A percentile compares a stretch with the other conserved stretches of the same genome.
Evolutionary conservation across 2,329 filamentous ascomycete species (phyloP).

Genomic region (Alternaria arbusti): DNA sequence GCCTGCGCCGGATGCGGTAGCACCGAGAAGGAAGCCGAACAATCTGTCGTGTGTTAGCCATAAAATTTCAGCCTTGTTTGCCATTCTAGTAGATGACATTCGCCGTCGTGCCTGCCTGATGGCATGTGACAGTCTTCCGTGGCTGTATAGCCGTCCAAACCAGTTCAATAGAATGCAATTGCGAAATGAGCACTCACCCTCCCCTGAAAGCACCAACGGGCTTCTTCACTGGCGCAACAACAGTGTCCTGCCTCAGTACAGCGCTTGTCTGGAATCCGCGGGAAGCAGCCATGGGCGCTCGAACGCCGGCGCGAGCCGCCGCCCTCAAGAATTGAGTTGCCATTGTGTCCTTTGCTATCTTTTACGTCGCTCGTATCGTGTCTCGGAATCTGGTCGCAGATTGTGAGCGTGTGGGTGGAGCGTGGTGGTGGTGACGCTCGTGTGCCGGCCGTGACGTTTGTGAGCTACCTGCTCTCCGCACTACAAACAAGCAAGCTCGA

Average conservation of each 20-base stretch:
- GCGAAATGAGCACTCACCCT: slow-evolving; percentile 61
- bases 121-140: not conserved
- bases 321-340: slow-evolving; percentile 52
- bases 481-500: slow-evolving; percentile 13
- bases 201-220: slow-evolving; percentile 74
- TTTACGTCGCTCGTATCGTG: not conserved
- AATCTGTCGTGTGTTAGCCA: slow-evolving; percentile 61
- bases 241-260: slow-evolving; percentile 39
- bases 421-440: slow-evolving; percentile 3
- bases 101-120: not conserved
- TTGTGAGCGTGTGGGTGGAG: not conserved
- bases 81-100: not conserved
- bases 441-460: slow-evolving; percentile 16
- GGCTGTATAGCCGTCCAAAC: not conserved
- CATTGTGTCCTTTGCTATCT: slow-evolving; percentile 42
- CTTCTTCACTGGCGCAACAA: slow-evolving; percentile 61
- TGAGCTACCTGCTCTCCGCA: slow-evolving; percentile 10
- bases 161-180: not conserved
- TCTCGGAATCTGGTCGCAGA: not conserved
- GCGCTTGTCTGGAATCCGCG: slow-evolving; percentile 52
- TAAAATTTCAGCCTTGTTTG: not conserved
- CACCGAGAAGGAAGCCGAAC: slow-evolving; percentile 89
- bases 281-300: slow-evolving; percentile 23
- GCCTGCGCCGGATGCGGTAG: slow-evolving; percentile 76
- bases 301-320: slow-evolving; percentile 45